A percentile compares a stretch with the other conserved stretches of the same genome.
phyloP scores from a whole-genome alignment of 1,284 basidiomycete species.

The Cryptococcus sp. region DNA sequence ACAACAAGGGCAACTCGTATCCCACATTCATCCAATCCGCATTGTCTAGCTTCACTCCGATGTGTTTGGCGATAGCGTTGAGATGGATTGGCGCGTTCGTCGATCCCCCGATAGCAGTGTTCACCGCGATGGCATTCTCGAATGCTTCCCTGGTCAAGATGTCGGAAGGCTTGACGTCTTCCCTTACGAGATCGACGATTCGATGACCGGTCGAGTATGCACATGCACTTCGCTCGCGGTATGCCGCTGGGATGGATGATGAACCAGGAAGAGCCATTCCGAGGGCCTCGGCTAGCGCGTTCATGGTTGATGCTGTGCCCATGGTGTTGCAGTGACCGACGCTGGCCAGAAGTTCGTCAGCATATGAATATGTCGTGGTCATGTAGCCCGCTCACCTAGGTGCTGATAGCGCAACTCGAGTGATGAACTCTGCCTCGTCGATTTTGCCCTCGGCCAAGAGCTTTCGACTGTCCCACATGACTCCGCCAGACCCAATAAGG shows the following conservation, averaged over 20 bases:
- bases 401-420: conserved; percentile 44
- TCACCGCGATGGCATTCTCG: conserved; percentile 83
- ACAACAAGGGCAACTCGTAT: conserved; percentile 45
- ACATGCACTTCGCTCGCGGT: conserved; percentile 47
- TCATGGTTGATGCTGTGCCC: conserved; percentile 67
- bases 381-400: conserved; percentile 30
- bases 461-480: conserved; percentile 48
- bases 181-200: conserved; percentile 76
- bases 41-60: conserved; percentile 43
- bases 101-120: conserved; percentile 83
- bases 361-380: not conserved
- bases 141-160: conserved; percentile 89
- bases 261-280: conserved; percentile 91
- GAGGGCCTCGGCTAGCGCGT: conserved; percentile 82
- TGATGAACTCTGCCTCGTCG: conserved; percentile 44
- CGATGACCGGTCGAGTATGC: conserved; percentile 76
- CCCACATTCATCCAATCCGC: conserved; percentile 50
- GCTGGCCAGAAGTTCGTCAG: conserved; percentile 5
- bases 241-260: conserved; percentile 72
- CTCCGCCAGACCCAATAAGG: conserved; percentile 50
- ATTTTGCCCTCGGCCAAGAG: conserved; percentile 44
- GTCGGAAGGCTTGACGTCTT: conserved; percentile 87
- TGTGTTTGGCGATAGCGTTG: conserved; percentile 50
- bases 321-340: conserved; percentile 53
- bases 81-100: conserved; percentile 70